Conservation (phyloP, 2,329 filamentous ascomycete genomes). For the Neonectria punicea region DNA sequence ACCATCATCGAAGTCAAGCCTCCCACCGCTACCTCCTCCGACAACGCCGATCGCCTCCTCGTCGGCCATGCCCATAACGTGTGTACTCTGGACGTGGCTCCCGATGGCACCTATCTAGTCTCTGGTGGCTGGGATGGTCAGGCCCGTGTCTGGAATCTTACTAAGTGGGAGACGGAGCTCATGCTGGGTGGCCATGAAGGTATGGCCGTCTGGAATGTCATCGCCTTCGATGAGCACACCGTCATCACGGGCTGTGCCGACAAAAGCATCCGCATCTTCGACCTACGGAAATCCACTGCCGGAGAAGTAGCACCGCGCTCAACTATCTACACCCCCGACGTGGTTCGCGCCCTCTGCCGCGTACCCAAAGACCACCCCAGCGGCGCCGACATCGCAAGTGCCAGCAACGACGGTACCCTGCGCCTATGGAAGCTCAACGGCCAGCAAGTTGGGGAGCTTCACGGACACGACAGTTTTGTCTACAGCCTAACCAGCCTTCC, state of each 20-base stretch:
- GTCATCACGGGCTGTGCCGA: conserved; percentile 95
- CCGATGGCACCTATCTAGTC: conserved; percentile 78
- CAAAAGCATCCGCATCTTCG: conserved; percentile 86
- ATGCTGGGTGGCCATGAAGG: conserved; percentile 80
- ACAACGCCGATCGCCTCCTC: conserved; percentile 86
- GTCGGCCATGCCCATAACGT: conserved; percentile 90
- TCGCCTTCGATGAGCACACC: conserved; percentile 82
- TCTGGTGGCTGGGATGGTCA: conserved; percentile 95
- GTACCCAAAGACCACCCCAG: conserved; percentile 80
- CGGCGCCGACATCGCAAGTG: conserved; percentile 92
- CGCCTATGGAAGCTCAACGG: conserved; percentile 88
- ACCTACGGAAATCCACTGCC: conserved; percentile 70
- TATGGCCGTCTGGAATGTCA: conserved; percentile 86
- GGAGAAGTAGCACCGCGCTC: conserved; percentile 63
- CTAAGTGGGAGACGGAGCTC: conserved; percentile 82
- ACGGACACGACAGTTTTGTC: conserved; percentile 94
- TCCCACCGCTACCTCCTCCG: conserved; percentile 71
- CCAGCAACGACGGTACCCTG: conserved; percentile 91
- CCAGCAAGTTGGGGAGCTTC: conserved; percentile 77
- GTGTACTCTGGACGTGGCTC: conserved; percentile 83
- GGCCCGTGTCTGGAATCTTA: conserved; percentile 86
- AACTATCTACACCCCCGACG: conserved; percentile 76
- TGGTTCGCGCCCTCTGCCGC: conserved; percentile 88
- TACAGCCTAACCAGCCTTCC: conserved; percentile 84
- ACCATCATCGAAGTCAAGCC: conserved; percentile 91